Percentiles rank a stretch among this genome's conserved stretches.
phyloP scores from a whole-genome alignment of 495 filamentous ascomycete genomes.

The Xylaria longipes region DNA sequence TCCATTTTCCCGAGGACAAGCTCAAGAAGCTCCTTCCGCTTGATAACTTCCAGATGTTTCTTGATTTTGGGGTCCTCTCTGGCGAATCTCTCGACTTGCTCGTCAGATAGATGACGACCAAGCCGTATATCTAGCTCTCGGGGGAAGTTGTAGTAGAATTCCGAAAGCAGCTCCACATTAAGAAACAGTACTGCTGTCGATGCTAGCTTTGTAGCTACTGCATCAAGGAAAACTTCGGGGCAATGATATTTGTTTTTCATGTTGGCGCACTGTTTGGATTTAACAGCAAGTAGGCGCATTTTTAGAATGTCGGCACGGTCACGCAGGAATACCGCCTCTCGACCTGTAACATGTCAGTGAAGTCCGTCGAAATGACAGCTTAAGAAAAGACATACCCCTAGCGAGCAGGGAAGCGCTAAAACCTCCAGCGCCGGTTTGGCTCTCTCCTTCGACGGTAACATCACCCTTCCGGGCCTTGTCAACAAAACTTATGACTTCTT shows the following conservation, averaged over 20 bases:
- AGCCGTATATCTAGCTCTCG: slow-evolving; percentile 87
- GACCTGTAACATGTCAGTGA: slow-evolving; percentile 59
- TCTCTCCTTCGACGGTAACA: slow-evolving; percentile 80
- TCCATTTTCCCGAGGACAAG: slow-evolving; percentile 94
- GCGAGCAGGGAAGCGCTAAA: slow-evolving; percentile 83
- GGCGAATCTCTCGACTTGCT: slow-evolving; percentile 87
- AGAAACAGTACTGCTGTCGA: slow-evolving; percentile 95
- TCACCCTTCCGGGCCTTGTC: slow-evolving; percentile 87
- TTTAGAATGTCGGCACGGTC: slow-evolving; percentile 88
- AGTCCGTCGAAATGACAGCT: slow-evolving; percentile 2
- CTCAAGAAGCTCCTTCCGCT: slow-evolving; percentile 90
- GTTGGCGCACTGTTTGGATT: slow-evolving; percentile 82
- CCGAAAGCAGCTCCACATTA: slow-evolving; percentile 93
- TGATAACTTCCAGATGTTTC: slow-evolving; percentile 88
- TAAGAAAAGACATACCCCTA: slow-evolving; percentile 64
- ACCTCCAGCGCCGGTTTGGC: slow-evolving; percentile 84
- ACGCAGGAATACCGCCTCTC: slow-evolving; percentile 90
- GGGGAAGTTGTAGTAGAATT: slow-evolving; percentile 98
- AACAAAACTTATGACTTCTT: slow-evolving; percentile 89
- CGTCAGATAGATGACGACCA: slow-evolving; percentile 77
- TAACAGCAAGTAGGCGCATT: slow-evolving; percentile 85
- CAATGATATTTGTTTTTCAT: slow-evolving; percentile 93
- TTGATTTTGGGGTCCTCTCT: slow-evolving; percentile 89
- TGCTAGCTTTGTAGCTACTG: slow-evolving; percentile 93
- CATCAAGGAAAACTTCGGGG: slow-evolving; percentile 95